Percentiles rank a stretch among this genome's conserved stretches.
Conservation (phyloP, 768 basidiomycete genomes). For the Suillus subaureus region DNA sequence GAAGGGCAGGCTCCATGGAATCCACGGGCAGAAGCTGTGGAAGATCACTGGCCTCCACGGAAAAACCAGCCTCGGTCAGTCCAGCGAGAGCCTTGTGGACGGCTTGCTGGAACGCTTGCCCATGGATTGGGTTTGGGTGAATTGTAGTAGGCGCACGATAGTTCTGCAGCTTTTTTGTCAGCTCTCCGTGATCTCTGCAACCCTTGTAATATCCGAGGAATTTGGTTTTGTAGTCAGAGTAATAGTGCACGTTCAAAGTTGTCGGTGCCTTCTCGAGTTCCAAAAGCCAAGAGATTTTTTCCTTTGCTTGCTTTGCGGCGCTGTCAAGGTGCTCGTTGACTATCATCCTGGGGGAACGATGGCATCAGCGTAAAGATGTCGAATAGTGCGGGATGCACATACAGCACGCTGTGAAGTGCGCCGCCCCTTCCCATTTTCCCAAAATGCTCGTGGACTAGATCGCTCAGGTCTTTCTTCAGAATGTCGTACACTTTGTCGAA, state of each 20-base stretch:
- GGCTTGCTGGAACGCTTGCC: slow-evolving; percentile 11
- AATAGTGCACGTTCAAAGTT: slow-evolving; percentile 55
- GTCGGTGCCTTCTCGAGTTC: slow-evolving; percentile 50
- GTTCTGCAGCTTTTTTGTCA: slow-evolving; percentile 14
- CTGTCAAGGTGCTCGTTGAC: slow-evolving; percentile 52
- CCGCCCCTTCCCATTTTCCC: slow-evolving; percentile 51
- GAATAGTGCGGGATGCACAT: background rate
- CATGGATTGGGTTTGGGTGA: background rate
- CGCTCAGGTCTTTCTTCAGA: slow-evolving; percentile 41
- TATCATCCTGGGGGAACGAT: slow-evolving; percentile 39
- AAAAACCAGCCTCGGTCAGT: slow-evolving; percentile 27
- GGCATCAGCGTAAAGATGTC: background rate
- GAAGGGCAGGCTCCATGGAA: slow-evolving; percentile 53
- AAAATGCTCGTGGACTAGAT: slow-evolving; percentile 54
- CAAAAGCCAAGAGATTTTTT: slow-evolving; percentile 51
- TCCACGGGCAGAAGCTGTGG: slow-evolving; percentile 53
- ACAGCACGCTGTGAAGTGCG: slow-evolving; percentile 47
- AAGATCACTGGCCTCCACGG: slow-evolving; percentile 44
- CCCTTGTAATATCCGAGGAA: slow-evolving; percentile 53
- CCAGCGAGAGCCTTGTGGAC: slow-evolving; percentile 32
- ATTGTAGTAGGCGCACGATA: slow-evolving; percentile 5
- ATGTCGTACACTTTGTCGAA: slow-evolving; percentile 42
- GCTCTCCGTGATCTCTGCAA: slow-evolving; percentile 12
- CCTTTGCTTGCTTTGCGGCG: slow-evolving; percentile 41
- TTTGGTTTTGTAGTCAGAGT: slow-evolving; percentile 49